Evolutionary conservation across 441 rosid genomes (phyloP), one percentile per base, ranked within the genome.

Genomic region (Populus hybrid): DNA sequence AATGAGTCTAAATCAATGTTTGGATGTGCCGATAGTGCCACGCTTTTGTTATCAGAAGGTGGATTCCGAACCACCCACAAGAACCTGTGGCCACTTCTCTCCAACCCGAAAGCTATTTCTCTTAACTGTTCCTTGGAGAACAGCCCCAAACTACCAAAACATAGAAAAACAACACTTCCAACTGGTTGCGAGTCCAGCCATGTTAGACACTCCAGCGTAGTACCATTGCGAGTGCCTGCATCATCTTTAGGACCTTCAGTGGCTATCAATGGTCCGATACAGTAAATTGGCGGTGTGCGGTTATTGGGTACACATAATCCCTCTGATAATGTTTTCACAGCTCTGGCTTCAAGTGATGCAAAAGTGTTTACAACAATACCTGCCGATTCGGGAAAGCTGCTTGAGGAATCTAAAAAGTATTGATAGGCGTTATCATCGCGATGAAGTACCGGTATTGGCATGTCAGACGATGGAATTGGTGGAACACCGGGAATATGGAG

Each of bases 311-410:
- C 63, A 26, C 85, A 86, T 0, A 66, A 20, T 1, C 92, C 90
- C 8, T 86, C 85, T 4, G 65, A 23, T 8, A 85, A 76, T 8
- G 85, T 79, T 72, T 76, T 79, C 30, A 85, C 23, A 9, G 84
- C 24, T 73, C 74, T 80, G 0, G 75, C 26, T 72, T 90, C 94
- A 0, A 89, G 78, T 23, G 10, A 21, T 5, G 85, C 87, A 74
- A 82, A 90, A 8, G 89, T 85, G 81, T 90, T 87, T 0, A 74
- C 34, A 38, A 90, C 70, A 26, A 89, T 71, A 42, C 90, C 91
- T 0, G 69, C 69, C 1, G 83, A 69, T 67, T 71, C 74, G 5
- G 81, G 20, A n/a, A 77, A n/a, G 26, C 26, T 9, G 4, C 2
- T 34, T 6, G 40, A 20, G 10, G 10, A 1, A 0, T 80, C 61